Conservation (phyloP, 192 early-diverging fungal genomes). For the Thoreauomyces humboldtii region DNA sequence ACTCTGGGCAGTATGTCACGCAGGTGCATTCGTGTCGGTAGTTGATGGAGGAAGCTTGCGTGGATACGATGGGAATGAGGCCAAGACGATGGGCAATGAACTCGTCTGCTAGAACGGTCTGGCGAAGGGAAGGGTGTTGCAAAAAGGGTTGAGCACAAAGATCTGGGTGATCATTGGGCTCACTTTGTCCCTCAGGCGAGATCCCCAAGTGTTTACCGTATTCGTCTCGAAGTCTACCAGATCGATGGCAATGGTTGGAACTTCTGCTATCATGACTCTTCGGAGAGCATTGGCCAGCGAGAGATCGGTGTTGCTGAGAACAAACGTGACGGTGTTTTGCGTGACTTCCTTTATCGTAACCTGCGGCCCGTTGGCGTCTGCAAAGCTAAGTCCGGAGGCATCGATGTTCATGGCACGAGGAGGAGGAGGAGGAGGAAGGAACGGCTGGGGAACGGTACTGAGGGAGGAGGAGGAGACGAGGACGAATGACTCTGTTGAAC, state of each 20-base stretch:
- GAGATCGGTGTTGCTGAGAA: conserved; percentile 83
- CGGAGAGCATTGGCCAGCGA: conserved; percentile 90
- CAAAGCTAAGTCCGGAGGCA: conserved; percentile 7
- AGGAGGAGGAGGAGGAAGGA: too few species aligned
- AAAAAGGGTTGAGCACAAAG: too few species aligned
- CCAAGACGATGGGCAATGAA: conserved; percentile 94
- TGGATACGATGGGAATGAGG: conserved; percentile 84
- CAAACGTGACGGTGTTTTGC: conserved; percentile 70
- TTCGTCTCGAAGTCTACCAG: conserved; percentile 93
- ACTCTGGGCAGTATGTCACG: conserved; percentile 76
- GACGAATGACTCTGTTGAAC: too few species aligned
- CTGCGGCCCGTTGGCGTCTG: conserved; percentile 19
- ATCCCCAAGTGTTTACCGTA: too few species aligned
- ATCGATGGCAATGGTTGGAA: conserved; percentile 97
- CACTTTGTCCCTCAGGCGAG: too few species aligned
- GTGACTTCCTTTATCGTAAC: conserved; percentile 21
- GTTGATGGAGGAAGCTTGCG: conserved; percentile 72
- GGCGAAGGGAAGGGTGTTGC: too few species aligned
- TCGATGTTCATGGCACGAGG: conserved; percentile 23
- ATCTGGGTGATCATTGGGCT: too few species aligned
- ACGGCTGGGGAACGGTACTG: too few species aligned
- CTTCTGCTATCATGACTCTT: conserved; percentile 96
- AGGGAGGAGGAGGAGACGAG: too few species aligned
- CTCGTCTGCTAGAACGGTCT: conserved; percentile 91
- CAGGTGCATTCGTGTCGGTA: conserved; percentile 68